A percentile compares a stretch with the other conserved stretches of the same genome.
phyloP scores from a whole-genome alignment of 805 yeast species.

The Hanseniaspora taiwanica region DNA sequence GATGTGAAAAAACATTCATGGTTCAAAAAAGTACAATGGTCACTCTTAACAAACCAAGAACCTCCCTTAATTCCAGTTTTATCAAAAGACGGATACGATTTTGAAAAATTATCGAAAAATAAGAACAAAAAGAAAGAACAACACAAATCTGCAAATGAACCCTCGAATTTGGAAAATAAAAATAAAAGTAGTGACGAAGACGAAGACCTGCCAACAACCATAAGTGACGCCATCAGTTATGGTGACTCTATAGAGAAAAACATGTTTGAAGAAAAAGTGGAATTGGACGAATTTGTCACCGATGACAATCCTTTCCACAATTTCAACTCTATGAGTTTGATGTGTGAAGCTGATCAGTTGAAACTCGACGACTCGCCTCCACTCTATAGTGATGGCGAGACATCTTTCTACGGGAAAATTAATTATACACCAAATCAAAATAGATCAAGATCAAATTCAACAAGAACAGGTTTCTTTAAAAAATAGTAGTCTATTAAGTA shows the following conservation, averaged over 20 bases:
- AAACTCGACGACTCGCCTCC: constrained; percentile 29
- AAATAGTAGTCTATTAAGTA: constrained; percentile 7
- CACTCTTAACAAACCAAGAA: constrained; percentile 75
- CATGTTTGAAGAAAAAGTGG: constrained; percentile 23
- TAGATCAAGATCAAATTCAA: constrained; percentile 28
- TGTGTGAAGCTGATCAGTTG: constrained; percentile 46
- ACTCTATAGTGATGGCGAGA: constrained; percentile 29
- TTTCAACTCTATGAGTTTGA: constrained; percentile 76
- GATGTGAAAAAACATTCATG: constrained; percentile 87
- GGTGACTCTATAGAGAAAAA: constrained; percentile 10
- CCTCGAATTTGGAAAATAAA: constrained; percentile 7
- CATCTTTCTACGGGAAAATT: constrained; percentile 26
- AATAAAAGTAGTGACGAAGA: constrained; percentile 13
- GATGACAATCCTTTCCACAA: constrained; percentile 66
- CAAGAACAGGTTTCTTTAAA: constrained; percentile 21
- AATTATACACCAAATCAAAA: constrained; percentile 28
- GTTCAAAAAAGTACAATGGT: constrained; percentile 92
- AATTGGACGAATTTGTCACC: constrained; percentile 24
- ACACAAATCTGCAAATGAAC: background rate
- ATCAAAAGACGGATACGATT: constrained; percentile 38
- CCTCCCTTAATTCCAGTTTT: constrained; percentile 94
- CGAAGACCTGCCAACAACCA: constrained; percentile 10
- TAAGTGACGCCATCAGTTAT: constrained; percentile 10
- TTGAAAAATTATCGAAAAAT: constrained; percentile 24
- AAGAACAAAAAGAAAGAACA: constrained; percentile 6